Percentiles rank a stretch among this genome's conserved stretches.
Conservation (phyloP, 352 stramenopile species). For the Phytophthora pluvialis region DNA sequence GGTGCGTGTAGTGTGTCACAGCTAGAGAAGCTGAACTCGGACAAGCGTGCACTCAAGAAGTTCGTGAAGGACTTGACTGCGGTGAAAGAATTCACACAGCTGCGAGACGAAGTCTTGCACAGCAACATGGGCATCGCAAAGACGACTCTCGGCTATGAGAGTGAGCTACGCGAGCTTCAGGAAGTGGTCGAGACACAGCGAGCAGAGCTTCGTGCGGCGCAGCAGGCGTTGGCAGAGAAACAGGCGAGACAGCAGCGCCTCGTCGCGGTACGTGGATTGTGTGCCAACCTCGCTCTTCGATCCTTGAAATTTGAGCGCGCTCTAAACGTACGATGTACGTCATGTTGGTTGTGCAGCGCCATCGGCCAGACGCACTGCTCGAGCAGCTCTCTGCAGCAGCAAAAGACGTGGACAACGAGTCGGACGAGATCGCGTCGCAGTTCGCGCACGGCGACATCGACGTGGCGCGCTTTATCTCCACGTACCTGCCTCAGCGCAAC, state of each 20-base stretch:
- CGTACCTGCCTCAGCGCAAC: constrained; percentile 71
- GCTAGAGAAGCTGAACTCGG: constrained; percentile 66
- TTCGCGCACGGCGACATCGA: constrained; percentile 82
- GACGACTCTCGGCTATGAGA: constrained; percentile 69
- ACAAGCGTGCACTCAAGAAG: constrained; percentile 65
- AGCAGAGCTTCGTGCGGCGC: constrained; percentile 50
- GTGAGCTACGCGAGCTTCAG: constrained; percentile 56
- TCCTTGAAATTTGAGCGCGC: background rate
- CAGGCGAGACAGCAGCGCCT: constrained; percentile 74
- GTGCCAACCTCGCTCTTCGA: background rate
- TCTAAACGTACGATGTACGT: background rate
- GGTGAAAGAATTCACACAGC: constrained; percentile 72
- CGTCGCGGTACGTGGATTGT: constrained; percentile 49
- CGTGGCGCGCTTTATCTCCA: constrained; percentile 64
- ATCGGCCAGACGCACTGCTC: constrained; percentile 73
- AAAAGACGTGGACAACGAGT: constrained; percentile 65
- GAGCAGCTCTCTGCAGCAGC: constrained; percentile 70
- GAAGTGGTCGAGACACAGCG: constrained; percentile 57
- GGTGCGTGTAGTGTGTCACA: constrained; percentile 45
- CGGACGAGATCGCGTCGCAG: constrained; percentile 73
- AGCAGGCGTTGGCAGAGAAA: constrained; percentile 70
- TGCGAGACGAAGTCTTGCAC: constrained; percentile 77
- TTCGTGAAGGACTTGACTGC: constrained; percentile 67
- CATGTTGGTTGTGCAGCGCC: constrained; percentile 44
- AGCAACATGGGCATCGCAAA: constrained; percentile 83